Percentiles rank a stretch among this genome's conserved stretches.
These are phyloP conservation scores for Actinidia polygama DNA, from an alignment of 179 eudicot genomes.

Conservation along the genomic window DNA sequence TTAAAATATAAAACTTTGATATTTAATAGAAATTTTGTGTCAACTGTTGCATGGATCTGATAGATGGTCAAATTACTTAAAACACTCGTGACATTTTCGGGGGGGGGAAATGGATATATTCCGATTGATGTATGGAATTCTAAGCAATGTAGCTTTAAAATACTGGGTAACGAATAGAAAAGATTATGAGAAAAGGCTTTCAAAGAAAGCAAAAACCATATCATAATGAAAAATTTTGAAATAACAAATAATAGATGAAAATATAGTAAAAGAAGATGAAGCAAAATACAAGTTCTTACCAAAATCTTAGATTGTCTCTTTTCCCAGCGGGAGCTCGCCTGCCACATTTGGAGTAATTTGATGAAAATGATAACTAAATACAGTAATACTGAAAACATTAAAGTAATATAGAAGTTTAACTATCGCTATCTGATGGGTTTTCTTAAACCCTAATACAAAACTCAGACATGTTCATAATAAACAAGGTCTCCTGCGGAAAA, in stretches of 20 bases:
- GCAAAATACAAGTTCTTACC: conserved; percentile 44
- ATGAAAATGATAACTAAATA: conserved; percentile 3
- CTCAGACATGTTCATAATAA: background rate
- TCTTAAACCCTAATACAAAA: background rate
- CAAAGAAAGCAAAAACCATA: too few relatives aligned
- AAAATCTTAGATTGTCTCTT: conserved; percentile 80
- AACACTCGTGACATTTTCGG: too few relatives aligned
- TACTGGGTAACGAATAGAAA: too few relatives aligned
- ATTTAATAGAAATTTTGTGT: too few relatives aligned
- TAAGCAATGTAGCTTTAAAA: too few relatives aligned
- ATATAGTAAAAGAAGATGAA: background rate
- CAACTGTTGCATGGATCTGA: too few relatives aligned
- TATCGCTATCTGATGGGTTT: background rate
- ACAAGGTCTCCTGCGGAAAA: background rate
- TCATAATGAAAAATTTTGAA: background rate
- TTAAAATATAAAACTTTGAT: conserved; percentile 1
- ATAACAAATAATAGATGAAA: background rate
- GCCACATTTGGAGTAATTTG: conserved; percentile 24
- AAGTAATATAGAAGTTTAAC: background rate
- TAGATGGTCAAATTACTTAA: too few relatives aligned
- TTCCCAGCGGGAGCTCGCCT: conserved; percentile 93
- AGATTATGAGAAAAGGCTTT: too few relatives aligned
- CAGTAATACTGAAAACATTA: background rate
- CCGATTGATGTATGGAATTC: too few relatives aligned
- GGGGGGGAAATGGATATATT: too few relatives aligned